Base-by-base conservation (phyloP, 352 stramenopile genomes). In the Halophytophthora batemanensis region DNA sequence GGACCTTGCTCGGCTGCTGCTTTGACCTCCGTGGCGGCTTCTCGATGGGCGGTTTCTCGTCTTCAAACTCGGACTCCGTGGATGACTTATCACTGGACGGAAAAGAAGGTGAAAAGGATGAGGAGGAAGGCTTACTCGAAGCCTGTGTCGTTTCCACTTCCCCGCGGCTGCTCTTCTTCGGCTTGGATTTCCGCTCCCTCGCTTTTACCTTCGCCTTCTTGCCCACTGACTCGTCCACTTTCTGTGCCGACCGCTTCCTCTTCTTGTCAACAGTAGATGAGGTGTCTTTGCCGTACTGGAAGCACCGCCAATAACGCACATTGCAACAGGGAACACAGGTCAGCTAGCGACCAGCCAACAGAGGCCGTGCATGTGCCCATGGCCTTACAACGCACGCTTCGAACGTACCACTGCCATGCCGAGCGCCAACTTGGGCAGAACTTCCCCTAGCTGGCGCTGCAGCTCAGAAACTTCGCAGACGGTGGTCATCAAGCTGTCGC, bases 341-440 rank as follows among this genome's bases (percentile, higher is more conserved):
- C n/a, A n/a, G n/a, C n/a, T n/a, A n/a, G n/a, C n/a, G n/a, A n/a
- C n/a, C n/a, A n/a, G n/a, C n/a, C n/a, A n/a, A n/a, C n/a, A n/a
- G n/a, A n/a, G n/a, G n/a, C n/a, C n/a, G n/a, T n/a, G n/a, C n/a
- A n/a, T n/a, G n/a, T n/a, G n/a, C n/a, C n/a, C n/a, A n/a, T n/a
- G n/a, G n/a, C n/a, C n/a, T n/a, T n/a, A n/a, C n/a, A n/a, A n/a
- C 2, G 3, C 12, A 6, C 40, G 34, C 43, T 7, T 8, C 42
- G 18, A n/a, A 22, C 13, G 8, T 28, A 48, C 49, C 34, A 54
- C 35, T 31, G 44, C 38, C 49, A 71, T 67, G 7, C 36, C 31
- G 15, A 29, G 28, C 25, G 42, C 57, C 21, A 71, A 17, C n/a
- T 66, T 43, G 8, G 45, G 18, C 44, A 70, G 35, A 28, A 45